Percentiles rank a stretch among this genome's conserved stretches.
phyloP scores from a whole-genome alignment of 306 rosid genomes.

The Quercus parvula region DNA sequence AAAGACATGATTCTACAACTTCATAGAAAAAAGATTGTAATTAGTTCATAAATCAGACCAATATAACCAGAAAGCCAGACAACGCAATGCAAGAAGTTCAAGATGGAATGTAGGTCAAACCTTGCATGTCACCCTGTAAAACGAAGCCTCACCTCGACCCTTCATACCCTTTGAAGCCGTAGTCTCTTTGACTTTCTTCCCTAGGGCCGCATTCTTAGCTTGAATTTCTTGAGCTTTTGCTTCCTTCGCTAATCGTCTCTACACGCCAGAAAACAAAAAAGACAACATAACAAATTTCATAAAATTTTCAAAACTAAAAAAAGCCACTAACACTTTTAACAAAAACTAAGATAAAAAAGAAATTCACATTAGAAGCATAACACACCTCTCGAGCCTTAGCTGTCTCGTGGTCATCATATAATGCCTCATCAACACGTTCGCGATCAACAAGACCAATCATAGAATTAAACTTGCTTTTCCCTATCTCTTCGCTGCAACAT shows the following conservation, averaged over 20 bases:
- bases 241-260: constrained; percentile 87
- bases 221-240: constrained; percentile 82
- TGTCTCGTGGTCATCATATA: constrained; percentile 88
- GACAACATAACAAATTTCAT: not conserved
- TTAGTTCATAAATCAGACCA: no score
- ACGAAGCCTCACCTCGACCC: constrained; percentile 94
- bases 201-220: constrained; percentile 73
- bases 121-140: constrained; percentile 92
- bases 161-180: constrained; percentile 55
- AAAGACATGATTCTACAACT: not conserved
- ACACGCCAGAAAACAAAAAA: constrained; percentile 12
- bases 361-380: constrained; percentile 9
- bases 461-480: constrained; percentile 81
- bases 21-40: not conserved
- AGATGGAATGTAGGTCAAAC: constrained; percentile 38
- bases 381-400: constrained; percentile 89
- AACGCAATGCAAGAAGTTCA: constrained; percentile 9
- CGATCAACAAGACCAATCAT: constrained; percentile 96
- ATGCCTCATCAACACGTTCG: constrained; percentile 70
- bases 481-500: constrained; percentile 77
- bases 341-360: not conserved
- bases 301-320: not conserved
- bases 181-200: constrained; percentile 77
- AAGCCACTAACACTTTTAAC: not conserved
- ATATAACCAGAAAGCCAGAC: constrained; percentile 7